Conservation (phyloP, 1,284 basidiomycete species). For the Fomitopsis betulina region DNA sequence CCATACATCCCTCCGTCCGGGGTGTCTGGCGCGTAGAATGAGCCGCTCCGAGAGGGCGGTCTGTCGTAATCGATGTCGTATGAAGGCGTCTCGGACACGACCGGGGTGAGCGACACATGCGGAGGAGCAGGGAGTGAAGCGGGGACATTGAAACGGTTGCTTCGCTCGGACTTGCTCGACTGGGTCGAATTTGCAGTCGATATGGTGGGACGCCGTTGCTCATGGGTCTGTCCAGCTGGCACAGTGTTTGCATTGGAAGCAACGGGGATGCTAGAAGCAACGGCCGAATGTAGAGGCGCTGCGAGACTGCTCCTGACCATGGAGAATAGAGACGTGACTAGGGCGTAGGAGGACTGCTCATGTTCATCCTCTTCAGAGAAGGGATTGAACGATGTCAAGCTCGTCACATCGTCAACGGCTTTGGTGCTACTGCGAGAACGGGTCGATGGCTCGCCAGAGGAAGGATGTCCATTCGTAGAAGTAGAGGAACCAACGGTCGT, state of each 20-base stretch:
- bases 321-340: constrained; percentile 73
- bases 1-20: constrained; percentile 63
- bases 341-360: constrained; percentile 76
- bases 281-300: constrained; percentile 52
- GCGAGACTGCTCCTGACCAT: constrained; percentile 73
- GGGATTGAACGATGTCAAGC: constrained; percentile 78
- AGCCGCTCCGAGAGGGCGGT: constrained; percentile 49
- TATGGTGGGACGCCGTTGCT: constrained; percentile 53
- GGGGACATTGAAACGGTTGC: constrained; percentile 49
- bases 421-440: constrained; percentile 62
- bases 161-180: constrained; percentile 51
- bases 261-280: constrained; percentile 30
- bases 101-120: constrained; percentile 76
- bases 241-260: constrained; percentile 21
- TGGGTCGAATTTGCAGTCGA: constrained; percentile 43
- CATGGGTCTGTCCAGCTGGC: constrained; percentile 28
- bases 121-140: constrained; percentile 66
- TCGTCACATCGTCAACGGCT: constrained; percentile 60
- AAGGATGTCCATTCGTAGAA: background rate
- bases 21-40: constrained; percentile 43
- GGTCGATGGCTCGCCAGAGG: constrained; percentile 33
- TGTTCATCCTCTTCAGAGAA: constrained; percentile 84
- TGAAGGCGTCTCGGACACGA: constrained; percentile 67
- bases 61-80: constrained; percentile 60
- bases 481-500: background rate